phyloP scores from a whole-genome alignment of 139 green algal species.

The Chlorella sp. region DNA sequence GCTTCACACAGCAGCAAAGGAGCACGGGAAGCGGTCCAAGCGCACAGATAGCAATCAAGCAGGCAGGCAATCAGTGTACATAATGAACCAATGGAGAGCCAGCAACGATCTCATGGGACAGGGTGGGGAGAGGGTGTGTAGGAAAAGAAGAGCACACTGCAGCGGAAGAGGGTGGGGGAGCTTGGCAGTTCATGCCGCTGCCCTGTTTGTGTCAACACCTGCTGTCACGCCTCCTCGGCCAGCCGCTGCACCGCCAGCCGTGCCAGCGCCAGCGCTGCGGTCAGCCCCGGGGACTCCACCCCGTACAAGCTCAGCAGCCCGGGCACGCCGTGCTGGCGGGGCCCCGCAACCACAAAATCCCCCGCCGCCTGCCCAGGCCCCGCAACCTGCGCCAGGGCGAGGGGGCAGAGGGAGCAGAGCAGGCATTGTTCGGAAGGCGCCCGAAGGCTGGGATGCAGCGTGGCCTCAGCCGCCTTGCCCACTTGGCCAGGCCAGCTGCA shows the following conservation, averaged over 20 bases:
- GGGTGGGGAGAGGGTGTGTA: no score
- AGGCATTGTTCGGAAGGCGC: no score
- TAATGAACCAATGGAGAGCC: no score
- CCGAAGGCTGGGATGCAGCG: no score
- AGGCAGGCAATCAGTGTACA: no score
- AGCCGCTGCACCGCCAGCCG: slow-evolving; percentile 53
- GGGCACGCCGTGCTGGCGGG: slow-evolving; percentile 58
- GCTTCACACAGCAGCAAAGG: no score
- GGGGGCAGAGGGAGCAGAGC: neutral
- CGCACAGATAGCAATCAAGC: neutral
- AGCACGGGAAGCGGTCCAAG: no score
- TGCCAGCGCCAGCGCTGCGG: slow-evolving; percentile 72
- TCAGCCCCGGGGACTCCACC: slow-evolving; percentile 91
- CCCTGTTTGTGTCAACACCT: no score
- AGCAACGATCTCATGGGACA: no score
- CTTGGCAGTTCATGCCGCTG: no score
- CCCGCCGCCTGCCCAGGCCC: slow-evolving; percentile 58
- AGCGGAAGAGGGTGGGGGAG: neutral
- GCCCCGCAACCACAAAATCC: slow-evolving; percentile 72
- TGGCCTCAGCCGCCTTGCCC: no score
- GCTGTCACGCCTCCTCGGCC: neutral
- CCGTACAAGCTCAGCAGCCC: slow-evolving; percentile 84
- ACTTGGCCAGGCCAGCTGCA: neutral
- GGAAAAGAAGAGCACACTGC: no score
- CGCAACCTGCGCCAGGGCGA: slow-evolving; percentile 22